Base-by-base conservation (phyloP, 495 filamentous ascomycete genomes). In the Hypomontagnella monticulosa region DNA sequence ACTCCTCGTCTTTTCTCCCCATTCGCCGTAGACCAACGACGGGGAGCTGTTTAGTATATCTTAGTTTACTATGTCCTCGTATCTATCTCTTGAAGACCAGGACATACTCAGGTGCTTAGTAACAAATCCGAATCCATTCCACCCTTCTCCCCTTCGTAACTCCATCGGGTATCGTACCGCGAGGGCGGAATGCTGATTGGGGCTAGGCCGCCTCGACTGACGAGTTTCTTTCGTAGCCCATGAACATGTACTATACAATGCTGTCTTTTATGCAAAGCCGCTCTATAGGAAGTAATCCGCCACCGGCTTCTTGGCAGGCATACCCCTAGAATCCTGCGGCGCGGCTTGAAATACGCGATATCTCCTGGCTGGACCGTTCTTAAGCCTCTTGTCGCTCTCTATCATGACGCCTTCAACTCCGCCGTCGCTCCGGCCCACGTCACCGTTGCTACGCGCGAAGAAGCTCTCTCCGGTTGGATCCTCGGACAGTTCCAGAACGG, bases 261-360 rank as follows among this genome's bases (percentile, higher is more conserved):
- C 30, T 37, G 20, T 36, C 57, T 12, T 52, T 27, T 41, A 12
- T 9, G n/a, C 20, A 32, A 43, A 15, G 14, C 9, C n/a, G 9
- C 7, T 44, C 71, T 75, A 85, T 82, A 99, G 80, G 73, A 99
- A 99, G 83, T 99, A 99, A 79, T 98, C 94, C 66, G 93, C 93
- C 62, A 95, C 90, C 43, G 95, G 95, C 79, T 98, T 98, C 84
- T 99, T 99, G 41, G 95, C 95, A 71, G 95, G 95, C 95, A 99
- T 97, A 10, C 95, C 95, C 75, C 96, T 87, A 38, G 90, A 90
- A 76, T 98, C 95, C 81, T 99, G 95, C 67, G 95, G 92, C 66
- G 95, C 95, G 1, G 96, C 96, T 71, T 97, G 93, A 77, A 98
- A 99, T 8, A 99, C 95, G 43, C 95, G 80, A 79, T 99, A 99